Percentiles rank a stretch among this genome's conserved stretches.
phyloP scores from a whole-genome alignment of 1,139 yeast species.

The Pichia sp. region DNA sequence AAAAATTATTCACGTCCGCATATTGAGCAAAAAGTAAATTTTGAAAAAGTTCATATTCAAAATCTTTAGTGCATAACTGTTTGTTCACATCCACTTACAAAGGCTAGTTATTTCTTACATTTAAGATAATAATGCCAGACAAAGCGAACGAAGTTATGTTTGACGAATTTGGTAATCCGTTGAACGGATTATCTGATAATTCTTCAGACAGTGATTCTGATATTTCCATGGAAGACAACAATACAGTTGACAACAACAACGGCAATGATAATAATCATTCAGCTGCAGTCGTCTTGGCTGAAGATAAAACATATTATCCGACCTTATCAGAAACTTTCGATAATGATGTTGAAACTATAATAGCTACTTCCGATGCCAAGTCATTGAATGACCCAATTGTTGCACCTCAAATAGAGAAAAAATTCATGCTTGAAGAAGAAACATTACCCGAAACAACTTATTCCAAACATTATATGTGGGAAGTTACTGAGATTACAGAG shows the following conservation, averaged over 20 bases:
- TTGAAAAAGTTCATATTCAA: too few species aligned
- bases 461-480: slow-evolving; percentile 53
- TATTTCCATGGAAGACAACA: slow-evolving; percentile 20
- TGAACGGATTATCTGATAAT: slow-evolving; percentile 40
- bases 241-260: slow-evolving; percentile 17
- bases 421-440: slow-evolving; percentile 44
- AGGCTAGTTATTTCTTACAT: too few species aligned
- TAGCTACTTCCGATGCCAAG: slow-evolving; percentile 52
- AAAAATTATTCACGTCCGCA: too few species aligned
- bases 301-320: slow-evolving; percentile 41
- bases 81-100: too few species aligned
- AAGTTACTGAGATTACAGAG: slow-evolving; percentile 42
- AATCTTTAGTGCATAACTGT: too few species aligned
- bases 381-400: slow-evolving; percentile 60
- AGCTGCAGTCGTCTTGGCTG: slow-evolving; percentile 35
- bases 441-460: slow-evolving; percentile 55
- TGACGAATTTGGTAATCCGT: slow-evolving; percentile 79
- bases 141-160: slow-evolving; percentile 39
- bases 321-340: slow-evolving; percentile 44
- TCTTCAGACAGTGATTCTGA: slow-evolving; percentile 13
- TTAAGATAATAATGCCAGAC: too few species aligned
- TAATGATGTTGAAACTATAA: slow-evolving; percentile 57
- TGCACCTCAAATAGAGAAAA: slow-evolving; percentile 43
- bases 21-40: too few species aligned
- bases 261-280: slow-evolving; percentile 14